Percentiles rank a stretch among this genome's conserved stretches.
phyloP scores from a whole-genome alignment of 2,329 filamentous ascomycete species.

The Leptographium galeiforme region DNA sequence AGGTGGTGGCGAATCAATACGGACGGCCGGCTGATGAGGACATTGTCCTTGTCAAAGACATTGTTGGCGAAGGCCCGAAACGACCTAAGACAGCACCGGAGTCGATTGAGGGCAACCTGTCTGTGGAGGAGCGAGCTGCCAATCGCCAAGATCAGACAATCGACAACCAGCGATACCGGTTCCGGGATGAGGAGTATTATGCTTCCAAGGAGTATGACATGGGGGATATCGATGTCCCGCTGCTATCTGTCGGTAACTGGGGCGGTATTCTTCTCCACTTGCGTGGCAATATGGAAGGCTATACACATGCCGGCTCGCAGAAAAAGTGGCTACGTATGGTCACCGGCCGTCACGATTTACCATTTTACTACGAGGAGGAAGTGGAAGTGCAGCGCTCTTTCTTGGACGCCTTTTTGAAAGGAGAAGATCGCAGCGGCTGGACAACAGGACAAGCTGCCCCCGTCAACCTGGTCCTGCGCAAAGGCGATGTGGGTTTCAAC shows the following conservation, averaged over 20 bases:
- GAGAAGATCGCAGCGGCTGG: slow-evolving; percentile 50
- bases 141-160: slow-evolving; percentile 34
- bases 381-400: slow-evolving; percentile 56
- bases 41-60: background rate
- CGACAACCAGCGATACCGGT: slow-evolving; percentile 36
- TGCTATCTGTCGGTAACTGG: slow-evolving; percentile 58
- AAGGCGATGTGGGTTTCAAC: slow-evolving; percentile 55
- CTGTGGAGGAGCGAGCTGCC: slow-evolving; percentile 33
- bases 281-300: slow-evolving; percentile 56
- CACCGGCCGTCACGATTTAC: slow-evolving; percentile 56
- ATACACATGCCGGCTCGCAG: slow-evolving; percentile 46
- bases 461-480: slow-evolving; percentile 47
- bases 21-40: slow-evolving; percentile 27
- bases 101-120: slow-evolving; percentile 45
- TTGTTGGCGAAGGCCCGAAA: slow-evolving; percentile 23
- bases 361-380: slow-evolving; percentile 58
- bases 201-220: slow-evolving; percentile 51
- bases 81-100: slow-evolving; percentile 16
- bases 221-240: slow-evolving; percentile 51
- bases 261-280: slow-evolving; percentile 57
- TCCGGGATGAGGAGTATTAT: slow-evolving; percentile 51
- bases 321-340: slow-evolving; percentile 59
- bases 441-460: slow-evolving; percentile 42
- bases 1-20: slow-evolving; percentile 57
- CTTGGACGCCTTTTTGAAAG: slow-evolving; percentile 58